Percentiles rank a stretch among this genome's conserved stretches.
phyloP scores from a whole-genome alignment of 1,284 basidiomycete genomes.

The Veloboletus limbatus region DNA sequence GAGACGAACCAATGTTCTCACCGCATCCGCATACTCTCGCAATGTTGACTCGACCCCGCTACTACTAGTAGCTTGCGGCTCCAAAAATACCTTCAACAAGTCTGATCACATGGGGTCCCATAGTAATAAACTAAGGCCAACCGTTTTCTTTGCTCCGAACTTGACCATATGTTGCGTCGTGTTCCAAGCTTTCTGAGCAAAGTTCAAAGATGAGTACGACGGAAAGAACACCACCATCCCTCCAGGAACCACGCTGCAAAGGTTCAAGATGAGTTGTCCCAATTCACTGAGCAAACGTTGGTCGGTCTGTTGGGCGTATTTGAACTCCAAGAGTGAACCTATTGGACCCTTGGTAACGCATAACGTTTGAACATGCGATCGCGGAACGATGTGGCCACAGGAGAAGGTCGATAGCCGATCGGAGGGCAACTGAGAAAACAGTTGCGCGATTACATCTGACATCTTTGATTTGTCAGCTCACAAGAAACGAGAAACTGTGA shows the following conservation, averaged over 20 bases:
- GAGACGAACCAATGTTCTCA: slow-evolving; percentile 40
- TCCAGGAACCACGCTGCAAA: slow-evolving; percentile 75
- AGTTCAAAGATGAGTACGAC: slow-evolving; percentile 83
- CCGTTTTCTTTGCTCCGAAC: slow-evolving; percentile 72
- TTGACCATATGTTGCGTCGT: slow-evolving; percentile 59
- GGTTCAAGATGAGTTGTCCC: slow-evolving; percentile 79
- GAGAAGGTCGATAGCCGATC: slow-evolving; percentile 78
- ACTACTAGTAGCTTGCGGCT: slow-evolving; percentile 73
- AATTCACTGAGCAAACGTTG: slow-evolving; percentile 73
- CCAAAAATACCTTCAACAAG: slow-evolving; percentile 72
- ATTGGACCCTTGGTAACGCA: slow-evolving; percentile 79
- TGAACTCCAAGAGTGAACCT: slow-evolving; percentile 80
- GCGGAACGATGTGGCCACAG: slow-evolving; percentile 91
- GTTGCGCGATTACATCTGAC: slow-evolving; percentile 81
- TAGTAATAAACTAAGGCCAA: slow-evolving; percentile 13
- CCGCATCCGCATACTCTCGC: slow-evolving; percentile 70
- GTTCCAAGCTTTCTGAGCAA: slow-evolving; percentile 68
- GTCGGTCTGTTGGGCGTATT: slow-evolving; percentile 76
- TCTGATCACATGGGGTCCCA: background rate
- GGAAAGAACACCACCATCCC: slow-evolving; percentile 95
- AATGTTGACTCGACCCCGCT: slow-evolving; percentile 77
- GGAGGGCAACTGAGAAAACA: slow-evolving; percentile 68
- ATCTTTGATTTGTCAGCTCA: slow-evolving; percentile 52
- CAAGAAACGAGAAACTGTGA: background rate
- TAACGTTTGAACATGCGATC: slow-evolving; percentile 74